Evolutionary conservation across 2,329 filamentous ascomycete genomes (phyloP).

Genomic region (Alternaria sp.): DNA sequence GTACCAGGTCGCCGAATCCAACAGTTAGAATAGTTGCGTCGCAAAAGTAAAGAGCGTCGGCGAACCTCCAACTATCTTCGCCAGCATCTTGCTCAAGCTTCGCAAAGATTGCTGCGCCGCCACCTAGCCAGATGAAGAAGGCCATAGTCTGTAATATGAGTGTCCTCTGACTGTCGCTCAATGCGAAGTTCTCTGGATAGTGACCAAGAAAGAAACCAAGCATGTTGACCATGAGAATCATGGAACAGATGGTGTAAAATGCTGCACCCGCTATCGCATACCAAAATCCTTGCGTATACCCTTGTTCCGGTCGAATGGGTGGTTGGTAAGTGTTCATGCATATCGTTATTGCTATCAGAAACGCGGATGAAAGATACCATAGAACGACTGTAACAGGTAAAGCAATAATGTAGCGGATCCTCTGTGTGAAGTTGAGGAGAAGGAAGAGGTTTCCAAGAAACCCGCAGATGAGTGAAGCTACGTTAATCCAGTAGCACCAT

Average conservation of each 20-base stretch:
- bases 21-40: constrained; percentile 55
- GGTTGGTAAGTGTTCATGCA: constrained; percentile 70
- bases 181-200: constrained; percentile 79
- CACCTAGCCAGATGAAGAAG: constrained; percentile 81
- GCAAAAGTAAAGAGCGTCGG: constrained; percentile 68
- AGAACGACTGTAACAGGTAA: constrained; percentile 83
- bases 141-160: constrained; percentile 90
- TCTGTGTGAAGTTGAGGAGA: constrained; percentile 84
- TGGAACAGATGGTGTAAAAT: constrained; percentile 81
- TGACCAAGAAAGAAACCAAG: constrained; percentile 77
- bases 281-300: constrained; percentile 84
- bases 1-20: constrained; percentile 63
- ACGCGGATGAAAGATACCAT: constrained; percentile 73
- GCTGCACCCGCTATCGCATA: constrained; percentile 82
- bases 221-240: constrained; percentile 81
- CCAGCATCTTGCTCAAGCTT: constrained; percentile 65
- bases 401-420: constrained; percentile 81
- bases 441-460: constrained; percentile 82
- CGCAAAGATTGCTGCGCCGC: constrained; percentile 80
- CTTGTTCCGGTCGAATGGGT: constrained; percentile 58
- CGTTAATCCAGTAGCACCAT: constrained; percentile 81
- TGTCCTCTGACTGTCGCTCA: constrained; percentile 83
- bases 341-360: constrained; percentile 72
- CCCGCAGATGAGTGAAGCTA: constrained; percentile 77
- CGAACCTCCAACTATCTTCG: constrained; percentile 70